Conservation (phyloP, 108 stramenopile genomes). For the Seminavis robusta region DNA sequence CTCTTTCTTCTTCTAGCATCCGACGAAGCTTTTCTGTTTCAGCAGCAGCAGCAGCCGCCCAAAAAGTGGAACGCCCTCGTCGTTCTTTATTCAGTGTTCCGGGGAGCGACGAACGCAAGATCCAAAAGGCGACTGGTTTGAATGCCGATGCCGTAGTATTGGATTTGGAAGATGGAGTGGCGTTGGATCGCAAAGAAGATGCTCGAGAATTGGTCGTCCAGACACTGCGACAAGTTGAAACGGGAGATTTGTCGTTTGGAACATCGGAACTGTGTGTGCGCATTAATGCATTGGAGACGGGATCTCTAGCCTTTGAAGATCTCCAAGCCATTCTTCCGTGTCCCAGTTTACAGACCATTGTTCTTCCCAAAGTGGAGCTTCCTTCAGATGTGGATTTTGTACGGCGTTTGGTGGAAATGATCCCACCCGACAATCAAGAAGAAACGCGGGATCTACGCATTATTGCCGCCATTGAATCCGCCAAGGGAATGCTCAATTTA, state of each 20-base stretch:
- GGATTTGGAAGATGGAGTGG: slow-evolving; percentile 45
- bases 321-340: slow-evolving; percentile 33
- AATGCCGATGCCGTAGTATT: slow-evolving; percentile 25
- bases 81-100: slow-evolving; percentile 34
- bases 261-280: slow-evolving; percentile 29
- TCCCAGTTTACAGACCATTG: slow-evolving; percentile 16
- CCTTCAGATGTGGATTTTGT: slow-evolving; percentile 31
- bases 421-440: no score
- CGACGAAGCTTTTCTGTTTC: no score
- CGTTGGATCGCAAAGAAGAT: slow-evolving; percentile 22
- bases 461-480: slow-evolving; percentile 33
- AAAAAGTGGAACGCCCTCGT: no score
- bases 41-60: no score
- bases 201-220: slow-evolving; percentile 19
- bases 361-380: slow-evolving; percentile 34
- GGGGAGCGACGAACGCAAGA: slow-evolving; percentile 25
- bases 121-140: slow-evolving; percentile 17
- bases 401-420: slow-evolving; percentile 14
- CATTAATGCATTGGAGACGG: slow-evolving; percentile 39
- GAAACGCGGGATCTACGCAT: slow-evolving; percentile 23
- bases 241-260: background rate
- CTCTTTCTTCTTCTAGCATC: no score
- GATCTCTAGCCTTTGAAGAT: slow-evolving; percentile 21
- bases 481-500: slow-evolving; percentile 29
- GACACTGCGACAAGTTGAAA: slow-evolving; percentile 15